These are phyloP conservation scores for Cystofilobasidium ferigula DNA, from an alignment of 768 basidiomycete genomes.

Conservation along the genomic window DNA sequence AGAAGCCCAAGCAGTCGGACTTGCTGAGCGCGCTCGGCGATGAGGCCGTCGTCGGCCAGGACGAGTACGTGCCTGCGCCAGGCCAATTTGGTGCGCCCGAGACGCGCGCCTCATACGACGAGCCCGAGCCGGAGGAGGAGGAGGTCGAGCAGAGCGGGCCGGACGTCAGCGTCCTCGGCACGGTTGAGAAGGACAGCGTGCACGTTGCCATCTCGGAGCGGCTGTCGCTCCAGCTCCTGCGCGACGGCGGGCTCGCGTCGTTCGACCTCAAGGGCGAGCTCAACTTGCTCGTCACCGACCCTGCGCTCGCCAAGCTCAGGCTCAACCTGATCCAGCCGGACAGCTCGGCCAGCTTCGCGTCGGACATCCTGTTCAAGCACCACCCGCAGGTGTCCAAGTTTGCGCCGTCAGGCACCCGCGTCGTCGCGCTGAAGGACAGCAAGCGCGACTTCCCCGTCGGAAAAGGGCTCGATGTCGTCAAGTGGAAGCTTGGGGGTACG, in stretches of 20 bases:
- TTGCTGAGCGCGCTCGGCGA: constrained; percentile 77
- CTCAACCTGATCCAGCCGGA: constrained; percentile 49
- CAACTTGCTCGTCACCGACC: constrained; percentile 74
- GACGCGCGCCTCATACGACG: constrained; percentile 42
- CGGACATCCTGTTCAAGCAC: constrained; percentile 83
- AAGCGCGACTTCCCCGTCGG: constrained; percentile 74
- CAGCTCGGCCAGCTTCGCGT: constrained; percentile 48
- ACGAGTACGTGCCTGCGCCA: constrained; percentile 32
- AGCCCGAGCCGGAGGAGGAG: constrained; percentile 34
- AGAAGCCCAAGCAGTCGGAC: constrained; percentile 74
- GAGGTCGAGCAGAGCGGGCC: constrained; percentile 4
- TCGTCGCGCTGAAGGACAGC: constrained; percentile 73
- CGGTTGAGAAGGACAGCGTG: constrained; percentile 69
- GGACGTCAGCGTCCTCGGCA: constrained; percentile 45
- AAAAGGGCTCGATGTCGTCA: constrained; percentile 69
- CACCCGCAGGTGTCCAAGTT: constrained; percentile 92
- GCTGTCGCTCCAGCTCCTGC: constrained; percentile 65
- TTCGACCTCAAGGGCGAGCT: constrained; percentile 92
- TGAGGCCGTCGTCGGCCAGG: constrained; percentile 39
- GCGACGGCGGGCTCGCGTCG: constrained; percentile 79
- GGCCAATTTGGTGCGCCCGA: constrained; percentile 39
- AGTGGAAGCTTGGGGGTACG: constrained; percentile 81
- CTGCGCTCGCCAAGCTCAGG: constrained; percentile 58
- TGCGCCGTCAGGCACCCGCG: constrained; percentile 46
- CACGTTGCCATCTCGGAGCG: constrained; percentile 77